Conservation (phyloP, 2,329 filamentous ascomycete genomes). For the Neoscytalidium dimidiatum region DNA sequence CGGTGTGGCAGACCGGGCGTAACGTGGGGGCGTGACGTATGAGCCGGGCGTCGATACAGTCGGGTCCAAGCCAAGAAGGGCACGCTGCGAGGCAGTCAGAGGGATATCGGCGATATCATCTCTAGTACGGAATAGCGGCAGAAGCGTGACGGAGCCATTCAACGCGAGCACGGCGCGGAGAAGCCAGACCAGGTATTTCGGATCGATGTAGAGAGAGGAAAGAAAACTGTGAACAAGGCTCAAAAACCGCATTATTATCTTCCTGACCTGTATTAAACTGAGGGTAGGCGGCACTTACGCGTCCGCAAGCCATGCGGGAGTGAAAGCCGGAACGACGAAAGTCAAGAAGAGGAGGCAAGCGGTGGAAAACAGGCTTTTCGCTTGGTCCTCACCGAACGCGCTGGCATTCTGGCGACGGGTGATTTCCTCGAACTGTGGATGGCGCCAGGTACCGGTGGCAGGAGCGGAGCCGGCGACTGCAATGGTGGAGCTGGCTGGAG, state of each 20-base stretch:
- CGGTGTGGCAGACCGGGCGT: constrained; percentile 73
- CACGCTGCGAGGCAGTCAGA: constrained; percentile 84
- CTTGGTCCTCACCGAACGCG: constrained; percentile 76
- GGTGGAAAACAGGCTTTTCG: constrained; percentile 71
- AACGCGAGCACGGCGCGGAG: constrained; percentile 55
- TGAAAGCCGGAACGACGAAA: constrained; percentile 45
- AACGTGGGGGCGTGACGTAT: constrained; percentile 85
- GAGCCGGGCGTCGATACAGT: constrained; percentile 60
- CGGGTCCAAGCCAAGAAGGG: constrained; percentile 78
- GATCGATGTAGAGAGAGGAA: constrained; percentile 40
- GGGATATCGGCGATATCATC: constrained; percentile 88
- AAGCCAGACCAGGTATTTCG: constrained; percentile 43
- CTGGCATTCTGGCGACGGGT: constrained; percentile 75
- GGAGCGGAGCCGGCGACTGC: constrained; percentile 21
- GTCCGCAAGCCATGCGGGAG: neutral
- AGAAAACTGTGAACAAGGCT: constrained; percentile 39
- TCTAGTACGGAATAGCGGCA: constrained; percentile 69
- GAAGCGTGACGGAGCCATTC: constrained; percentile 71
- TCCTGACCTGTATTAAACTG: too few relatives aligned
- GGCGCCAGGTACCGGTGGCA: constrained; percentile 78
- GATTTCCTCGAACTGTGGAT: constrained; percentile 87
- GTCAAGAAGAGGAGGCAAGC: constrained; percentile 54
- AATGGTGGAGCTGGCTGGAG: constrained; percentile 16
- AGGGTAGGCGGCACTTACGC: neutral
- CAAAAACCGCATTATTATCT: too few relatives aligned